Evolutionary conservation across 2,329 filamentous ascomycete species (phyloP), one percentile per base, ranked within the genome.

Genomic region (Blastomyces silverae): DNA sequence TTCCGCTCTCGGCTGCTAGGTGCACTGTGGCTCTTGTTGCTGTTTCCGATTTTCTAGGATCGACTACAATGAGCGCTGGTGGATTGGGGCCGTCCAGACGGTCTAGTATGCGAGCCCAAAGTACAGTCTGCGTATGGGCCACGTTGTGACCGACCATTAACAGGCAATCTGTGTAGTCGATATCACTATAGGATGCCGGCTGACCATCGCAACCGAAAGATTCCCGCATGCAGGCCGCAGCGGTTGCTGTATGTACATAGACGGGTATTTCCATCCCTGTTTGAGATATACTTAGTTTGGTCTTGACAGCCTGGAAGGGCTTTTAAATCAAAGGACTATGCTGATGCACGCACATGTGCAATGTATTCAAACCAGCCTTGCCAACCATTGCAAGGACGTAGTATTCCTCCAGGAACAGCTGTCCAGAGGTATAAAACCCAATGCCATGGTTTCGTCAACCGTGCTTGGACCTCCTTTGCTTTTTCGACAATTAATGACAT

Each of bases 321-420:
- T 28, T 42, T 44, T 28, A 22, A 17, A 34, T 34, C 13, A 10
- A 46, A 13, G n/a, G 22, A 7, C 22, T 20, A 60, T 64, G 17
- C 5, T 22, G 28, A 34, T 20, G 42, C 28, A 34, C 13, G 72
- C 37, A 76, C 75, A 77, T 76, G 63, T 78, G 75, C 28, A 78
- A 65, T 0, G 75, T 77, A 64, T 76, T 71, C 17, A 77, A 65
- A 0, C 76, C 76, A 2, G 73, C 75, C 62, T 78, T 78, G 4
- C 76, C 75, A 13, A 78, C 68, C 58, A 77, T 67, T 1, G 75
- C 75, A n/a, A 78, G 67, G 46, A 74, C 75, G 67, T 77, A 77
- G 62, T 77, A 78, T 64, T 78, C 75, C 64, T 77, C 76, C 11
- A 78, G 69, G 62, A 78, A 75, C 15, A 78, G 66, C 68, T 78